Base-by-base conservation (phyloP, 169 alveolate species). In the Cytauxzoon felis region DNA sequence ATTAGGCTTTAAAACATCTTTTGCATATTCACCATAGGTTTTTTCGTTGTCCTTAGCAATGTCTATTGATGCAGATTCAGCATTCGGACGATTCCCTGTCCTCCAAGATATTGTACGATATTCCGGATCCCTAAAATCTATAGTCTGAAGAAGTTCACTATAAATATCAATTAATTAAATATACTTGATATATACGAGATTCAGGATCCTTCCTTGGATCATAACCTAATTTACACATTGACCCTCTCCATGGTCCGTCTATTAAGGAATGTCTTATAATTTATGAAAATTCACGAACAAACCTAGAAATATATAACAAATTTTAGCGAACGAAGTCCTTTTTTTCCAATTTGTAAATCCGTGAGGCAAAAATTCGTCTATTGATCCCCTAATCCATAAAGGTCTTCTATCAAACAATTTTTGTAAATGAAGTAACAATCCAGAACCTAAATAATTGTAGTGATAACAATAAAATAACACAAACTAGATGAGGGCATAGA, bases 171-270 rank as follows among this genome's bases (percentile, higher is more conserved):
- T 4, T 0, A 26, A 1, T 29, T 4, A 36, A 11, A 18, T 16
- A 18, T 57, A 69, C 81, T 62, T 72, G 85, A 64, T 75, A 75
- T 16, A 75, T 48, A 27, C 45, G 29, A 2, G 80, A 24, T 1
- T 32, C 21, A 13, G 42, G 63, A 45, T 75, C 59, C 43, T 45
- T 75, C 56, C 85, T 75, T 3, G 85, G 85, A 36, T 75, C 85
- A 36, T 75, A 75, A 0, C 85, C 85, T 0, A 75, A 59, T 54
- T 33, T 75, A 29, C 78, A 62, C 72, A 75, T 53, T 27, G 76
- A 62, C 0, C 85, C 85, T 29, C 85, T 73, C 85, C 85, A 75
- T 9, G 85, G 85, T 2, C 85, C 85, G 49, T 75, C 85, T 71
- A 56, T 19, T 36, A 38, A n/a, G 5, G 7, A 34, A 3, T 9